These are phyloP conservation scores for Russula compacta DNA, from an alignment of 768 basidiomycete genomes.

Conservation along the genomic window DNA sequence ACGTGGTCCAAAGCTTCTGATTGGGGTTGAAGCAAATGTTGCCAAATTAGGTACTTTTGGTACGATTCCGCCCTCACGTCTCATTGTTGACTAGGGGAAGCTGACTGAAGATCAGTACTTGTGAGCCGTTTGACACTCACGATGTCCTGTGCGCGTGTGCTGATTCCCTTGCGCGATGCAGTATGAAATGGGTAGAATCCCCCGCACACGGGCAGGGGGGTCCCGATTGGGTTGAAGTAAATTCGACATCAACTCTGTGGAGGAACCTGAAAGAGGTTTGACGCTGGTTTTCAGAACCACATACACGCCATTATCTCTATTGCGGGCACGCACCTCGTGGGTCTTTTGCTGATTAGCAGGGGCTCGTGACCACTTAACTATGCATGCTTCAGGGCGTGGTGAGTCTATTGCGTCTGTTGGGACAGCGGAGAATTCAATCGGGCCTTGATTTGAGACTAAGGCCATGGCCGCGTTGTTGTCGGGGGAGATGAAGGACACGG, in stretches of 20 bases:
- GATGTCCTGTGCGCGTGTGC: not conserved
- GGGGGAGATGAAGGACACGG: conserved; percentile 93
- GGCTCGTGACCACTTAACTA: not conserved
- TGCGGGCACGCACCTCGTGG: conserved; percentile 77
- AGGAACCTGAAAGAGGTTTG: not conserved
- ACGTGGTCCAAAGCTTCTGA: conserved; percentile 21
- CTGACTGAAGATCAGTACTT: conserved; percentile 54
- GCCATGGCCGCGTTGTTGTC: conserved; percentile 93
- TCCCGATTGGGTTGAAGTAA: conserved; percentile 82
- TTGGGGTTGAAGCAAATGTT: not conserved
- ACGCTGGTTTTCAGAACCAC: conserved; percentile 45
- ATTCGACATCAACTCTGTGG: conserved; percentile 4
- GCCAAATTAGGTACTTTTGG: conserved; percentile 33
- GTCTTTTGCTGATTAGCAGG: conserved; percentile 19
- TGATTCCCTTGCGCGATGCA: conserved; percentile 24
- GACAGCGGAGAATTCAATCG: not conserved
- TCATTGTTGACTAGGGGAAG: not conserved
- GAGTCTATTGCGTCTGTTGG: conserved; percentile 23
- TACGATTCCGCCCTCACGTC: conserved; percentile 25
- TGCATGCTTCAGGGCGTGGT: conserved; percentile 55
- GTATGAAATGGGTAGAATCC: conserved; percentile 96
- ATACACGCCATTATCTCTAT: conserved; percentile 79
- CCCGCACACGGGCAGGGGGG: conserved; percentile 75
- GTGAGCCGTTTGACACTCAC: conserved; percentile 37
- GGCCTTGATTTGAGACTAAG: conserved; percentile 53